phyloP scores from a whole-genome alignment of 1,284 basidiomycete genomes.

The Rhodotorula mucilaginosa region DNA sequence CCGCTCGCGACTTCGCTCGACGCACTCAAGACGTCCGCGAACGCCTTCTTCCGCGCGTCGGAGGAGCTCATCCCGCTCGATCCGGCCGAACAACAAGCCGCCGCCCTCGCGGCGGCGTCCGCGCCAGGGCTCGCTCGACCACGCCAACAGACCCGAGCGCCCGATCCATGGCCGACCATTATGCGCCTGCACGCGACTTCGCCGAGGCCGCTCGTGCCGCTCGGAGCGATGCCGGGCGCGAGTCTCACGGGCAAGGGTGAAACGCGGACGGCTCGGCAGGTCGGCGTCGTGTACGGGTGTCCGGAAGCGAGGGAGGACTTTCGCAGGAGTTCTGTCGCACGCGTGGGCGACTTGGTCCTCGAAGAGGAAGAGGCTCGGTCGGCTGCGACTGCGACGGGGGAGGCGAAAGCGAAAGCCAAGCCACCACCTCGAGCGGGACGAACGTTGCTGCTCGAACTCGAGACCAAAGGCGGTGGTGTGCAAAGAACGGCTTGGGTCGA shows the following conservation, averaged over 20 bases:
- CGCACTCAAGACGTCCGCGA: conserved; percentile 25
- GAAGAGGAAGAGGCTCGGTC: background rate
- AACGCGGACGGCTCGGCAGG: conserved; percentile 16
- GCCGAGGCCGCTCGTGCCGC: conserved; percentile 22
- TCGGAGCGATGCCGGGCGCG: conserved; percentile 32
- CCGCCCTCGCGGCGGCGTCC: background rate
- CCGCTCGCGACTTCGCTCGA: conserved; percentile 27
- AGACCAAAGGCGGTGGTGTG: background rate
- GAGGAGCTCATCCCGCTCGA: conserved; percentile 31
- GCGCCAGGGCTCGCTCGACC: background rate
- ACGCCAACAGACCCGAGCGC: background rate
- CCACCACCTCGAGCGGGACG: conserved; percentile 12
- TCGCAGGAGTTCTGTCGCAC: conserved; percentile 18
- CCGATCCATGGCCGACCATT: conserved; percentile 33
- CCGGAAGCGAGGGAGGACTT: conserved; percentile 28
- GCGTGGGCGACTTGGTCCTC: conserved; percentile 15
- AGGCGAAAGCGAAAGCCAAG: background rate
- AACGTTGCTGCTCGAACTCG: conserved; percentile 14
- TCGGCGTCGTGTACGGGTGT: conserved; percentile 33
- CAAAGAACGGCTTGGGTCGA: conserved; percentile 8
- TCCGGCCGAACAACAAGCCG: conserved; percentile 5
- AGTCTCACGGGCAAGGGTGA: conserved; percentile 31
- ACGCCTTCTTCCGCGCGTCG: conserved; percentile 33
- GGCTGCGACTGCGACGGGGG: background rate
- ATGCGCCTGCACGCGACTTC: conserved; percentile 19